Conservation (phyloP, 495 filamentous ascomycete genomes). For the Clohesyomyces aquaticus region DNA sequence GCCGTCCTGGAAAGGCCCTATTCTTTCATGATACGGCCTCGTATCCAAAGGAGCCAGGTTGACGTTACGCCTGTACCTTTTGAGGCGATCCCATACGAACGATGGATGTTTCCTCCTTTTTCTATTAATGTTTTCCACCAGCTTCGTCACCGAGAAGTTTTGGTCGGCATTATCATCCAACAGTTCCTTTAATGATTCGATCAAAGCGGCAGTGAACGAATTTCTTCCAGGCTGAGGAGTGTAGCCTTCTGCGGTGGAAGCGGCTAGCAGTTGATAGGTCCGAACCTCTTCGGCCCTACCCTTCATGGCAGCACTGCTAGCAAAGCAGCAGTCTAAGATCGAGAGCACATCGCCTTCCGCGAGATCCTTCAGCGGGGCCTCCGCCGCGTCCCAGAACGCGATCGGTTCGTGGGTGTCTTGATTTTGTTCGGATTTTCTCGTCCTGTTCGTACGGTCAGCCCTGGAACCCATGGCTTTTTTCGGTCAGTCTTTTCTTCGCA, state of each 20-base stretch:
- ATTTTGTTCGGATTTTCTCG: constrained; percentile 6
- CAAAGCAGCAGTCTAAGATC: constrained; percentile 43
- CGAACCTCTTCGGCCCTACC: constrained; percentile 18
- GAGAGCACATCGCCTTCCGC: constrained; percentile 38
- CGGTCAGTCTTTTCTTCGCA: neutral
- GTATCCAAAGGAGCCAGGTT: constrained; percentile 23
- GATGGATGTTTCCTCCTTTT: constrained; percentile 9
- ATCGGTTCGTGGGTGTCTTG: constrained; percentile 16
- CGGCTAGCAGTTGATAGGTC: constrained; percentile 32
- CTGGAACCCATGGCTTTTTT: too few relatives aligned
- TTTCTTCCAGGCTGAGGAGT: constrained; percentile 25
- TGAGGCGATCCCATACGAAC: constrained; percentile 22
- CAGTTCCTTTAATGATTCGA: constrained; percentile 25
- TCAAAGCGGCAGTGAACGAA: constrained; percentile 35
- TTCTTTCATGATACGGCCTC: neutral
- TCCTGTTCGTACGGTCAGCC: too few relatives aligned
- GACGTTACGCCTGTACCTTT: constrained; percentile 20
- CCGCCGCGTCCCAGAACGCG: constrained; percentile 39
- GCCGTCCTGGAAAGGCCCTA: constrained; percentile 3
- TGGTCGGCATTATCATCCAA: constrained; percentile 9
- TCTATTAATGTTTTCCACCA: constrained; percentile 23
- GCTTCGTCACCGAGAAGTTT: constrained; percentile 25
- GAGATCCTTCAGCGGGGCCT: constrained; percentile 24
- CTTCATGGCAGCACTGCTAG: constrained; percentile 34
- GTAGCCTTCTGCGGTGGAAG: constrained; percentile 3